phyloP scores from a whole-genome alignment of 176 grass and related monocot species.

The Oryza punctata region DNA sequence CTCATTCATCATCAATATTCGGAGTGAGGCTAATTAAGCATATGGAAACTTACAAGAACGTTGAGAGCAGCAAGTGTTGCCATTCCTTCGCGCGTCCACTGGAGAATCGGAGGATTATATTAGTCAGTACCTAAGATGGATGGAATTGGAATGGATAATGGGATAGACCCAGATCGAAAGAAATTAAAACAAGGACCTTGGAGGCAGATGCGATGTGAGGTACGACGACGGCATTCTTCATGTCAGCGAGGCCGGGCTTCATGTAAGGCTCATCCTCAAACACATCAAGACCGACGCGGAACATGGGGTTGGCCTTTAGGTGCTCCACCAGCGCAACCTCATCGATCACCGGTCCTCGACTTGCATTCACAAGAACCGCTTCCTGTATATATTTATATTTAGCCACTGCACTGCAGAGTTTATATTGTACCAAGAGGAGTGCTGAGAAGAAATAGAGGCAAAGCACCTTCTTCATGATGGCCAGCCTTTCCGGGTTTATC shows the following conservation, averaged over 20 bases:
- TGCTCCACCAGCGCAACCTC: constrained; percentile 87
- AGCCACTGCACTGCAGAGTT: neutral
- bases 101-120: neutral
- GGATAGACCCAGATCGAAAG: too few species aligned
- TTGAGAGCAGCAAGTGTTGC: constrained; percentile 89
- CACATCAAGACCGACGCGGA: constrained; percentile 89
- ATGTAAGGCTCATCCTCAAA: constrained; percentile 96
- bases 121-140: too few species aligned
- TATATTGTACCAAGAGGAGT: neutral
- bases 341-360: constrained; percentile 86
- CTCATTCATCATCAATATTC: too few species aligned
- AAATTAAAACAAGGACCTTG: constrained; percentile 42
- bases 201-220: constrained; percentile 98
- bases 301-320: constrained; percentile 88
- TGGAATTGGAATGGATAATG: too few species aligned
- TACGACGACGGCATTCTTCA: constrained; percentile 84
- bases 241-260: constrained; percentile 86
- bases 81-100: constrained; percentile 98
- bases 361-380: constrained; percentile 86
- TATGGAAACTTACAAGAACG: constrained; percentile 65
- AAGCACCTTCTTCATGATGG: constrained; percentile 90
- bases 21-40: too few species aligned
- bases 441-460: neutral
- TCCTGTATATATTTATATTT: constrained; percentile 42
- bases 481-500: constrained; percentile 86